A percentile compares a stretch with the other conserved stretches of the same genome.
phyloP scores from a whole-genome alignment of 1,284 basidiomycete species.

The Pseudozyma thailandica region DNA sequence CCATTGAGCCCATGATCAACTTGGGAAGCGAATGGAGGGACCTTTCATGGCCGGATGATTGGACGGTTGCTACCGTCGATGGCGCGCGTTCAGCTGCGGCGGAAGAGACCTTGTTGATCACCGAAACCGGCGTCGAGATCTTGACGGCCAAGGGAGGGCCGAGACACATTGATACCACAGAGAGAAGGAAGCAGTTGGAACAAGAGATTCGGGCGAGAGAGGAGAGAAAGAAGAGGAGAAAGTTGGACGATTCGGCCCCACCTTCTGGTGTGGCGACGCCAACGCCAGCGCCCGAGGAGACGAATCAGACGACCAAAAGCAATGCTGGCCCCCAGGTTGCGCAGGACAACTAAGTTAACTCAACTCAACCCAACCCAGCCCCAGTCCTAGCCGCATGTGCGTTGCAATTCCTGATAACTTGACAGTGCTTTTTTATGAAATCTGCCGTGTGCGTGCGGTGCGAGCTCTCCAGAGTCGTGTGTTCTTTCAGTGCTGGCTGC shows the following conservation, averaged over 20 bases:
- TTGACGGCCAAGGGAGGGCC: conserved; percentile 64
- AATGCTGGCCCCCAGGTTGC: conserved; percentile 11
- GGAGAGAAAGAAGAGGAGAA: conserved; percentile 44
- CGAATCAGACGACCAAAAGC: conserved; percentile 36
- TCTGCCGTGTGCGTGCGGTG: too few relatives aligned
- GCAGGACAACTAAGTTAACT: conserved; percentile 5
- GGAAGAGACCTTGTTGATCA: conserved; percentile 66
- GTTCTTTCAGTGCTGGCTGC: too few relatives aligned
- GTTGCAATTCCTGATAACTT: too few relatives aligned
- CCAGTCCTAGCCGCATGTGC: too few relatives aligned
- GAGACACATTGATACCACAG: conserved; percentile 59
- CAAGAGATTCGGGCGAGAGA: conserved; percentile 39
- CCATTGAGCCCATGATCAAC: conserved; percentile 68
- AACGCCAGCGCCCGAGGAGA: conserved; percentile 31
- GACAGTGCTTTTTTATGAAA: too few relatives aligned
- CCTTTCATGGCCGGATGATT: conserved; percentile 67
- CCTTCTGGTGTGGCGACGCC: conserved; percentile 36
- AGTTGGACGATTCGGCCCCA: conserved; percentile 29
- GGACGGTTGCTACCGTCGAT: conserved; percentile 64
- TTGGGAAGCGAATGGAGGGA: conserved; percentile 57
- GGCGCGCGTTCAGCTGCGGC: conserved; percentile 63
- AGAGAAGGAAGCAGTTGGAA: conserved; percentile 45
- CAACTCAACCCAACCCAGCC: too few relatives aligned
- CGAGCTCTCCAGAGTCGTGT: too few relatives aligned
- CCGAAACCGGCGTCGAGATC: conserved; percentile 65